Percentiles rank a stretch among this genome's conserved stretches.
phyloP scores from a whole-genome alignment of 768 basidiomycete species.

The Mycena rebaudengoi region DNA sequence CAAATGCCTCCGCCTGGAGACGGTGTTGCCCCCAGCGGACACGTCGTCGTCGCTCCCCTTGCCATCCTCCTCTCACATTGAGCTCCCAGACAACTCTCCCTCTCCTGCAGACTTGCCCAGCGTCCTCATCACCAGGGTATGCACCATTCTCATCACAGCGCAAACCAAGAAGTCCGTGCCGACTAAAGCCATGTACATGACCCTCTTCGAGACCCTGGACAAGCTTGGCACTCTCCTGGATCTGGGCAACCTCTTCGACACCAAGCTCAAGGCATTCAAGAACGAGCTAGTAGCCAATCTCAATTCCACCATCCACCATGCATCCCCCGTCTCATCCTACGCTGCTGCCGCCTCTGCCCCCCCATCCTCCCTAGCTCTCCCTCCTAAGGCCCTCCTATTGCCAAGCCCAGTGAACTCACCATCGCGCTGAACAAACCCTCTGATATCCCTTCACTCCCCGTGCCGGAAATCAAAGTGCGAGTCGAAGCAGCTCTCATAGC shows the following conservation, averaged over 20 bases:
- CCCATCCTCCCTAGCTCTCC: background rate
- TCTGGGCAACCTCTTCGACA: background rate
- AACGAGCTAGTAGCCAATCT: background rate
- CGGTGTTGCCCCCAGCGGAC: too few species aligned
- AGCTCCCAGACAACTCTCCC: background rate
- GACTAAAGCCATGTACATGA: background rate
- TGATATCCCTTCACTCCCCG: background rate
- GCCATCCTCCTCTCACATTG: background rate
- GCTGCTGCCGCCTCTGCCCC: background rate
- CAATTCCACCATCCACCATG: background rate
- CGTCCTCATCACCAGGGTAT: background rate
- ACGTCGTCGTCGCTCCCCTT: too few species aligned
- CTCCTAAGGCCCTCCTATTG: background rate
- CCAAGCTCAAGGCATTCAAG: background rate
- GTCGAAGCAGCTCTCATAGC: background rate
- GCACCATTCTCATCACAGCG: background rate
- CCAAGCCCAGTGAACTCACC: background rate
- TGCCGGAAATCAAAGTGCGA: background rate
- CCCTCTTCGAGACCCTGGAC: background rate
- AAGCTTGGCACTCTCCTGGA: background rate
- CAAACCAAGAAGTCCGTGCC: background rate
- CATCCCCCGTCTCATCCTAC: background rate
- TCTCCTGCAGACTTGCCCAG: background rate
- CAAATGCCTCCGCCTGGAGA: too few species aligned
- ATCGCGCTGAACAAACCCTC: background rate